A percentile compares a stretch with the other conserved stretches of the same genome.
These are phyloP conservation scores for Monosporascus cannonballus DNA, from an alignment of 2,329 filamentous ascomycete species.

Conservation along the genomic window DNA sequence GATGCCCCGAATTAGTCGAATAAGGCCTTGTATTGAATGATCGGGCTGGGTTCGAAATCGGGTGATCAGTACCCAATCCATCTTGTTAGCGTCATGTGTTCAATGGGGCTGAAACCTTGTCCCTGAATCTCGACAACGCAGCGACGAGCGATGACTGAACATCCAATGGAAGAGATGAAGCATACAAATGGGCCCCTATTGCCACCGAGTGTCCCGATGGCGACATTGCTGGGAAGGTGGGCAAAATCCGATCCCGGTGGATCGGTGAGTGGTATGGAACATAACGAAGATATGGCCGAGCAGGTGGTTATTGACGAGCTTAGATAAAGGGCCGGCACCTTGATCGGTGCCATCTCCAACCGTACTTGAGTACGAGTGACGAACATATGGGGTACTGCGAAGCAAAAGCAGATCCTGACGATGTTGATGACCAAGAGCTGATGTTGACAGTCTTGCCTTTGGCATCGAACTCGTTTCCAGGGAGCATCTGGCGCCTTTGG, in stretches of 20 bases:
- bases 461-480: too few relatives aligned
- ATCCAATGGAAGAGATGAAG: too few relatives aligned
- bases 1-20: constrained; percentile 52
- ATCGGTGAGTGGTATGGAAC: constrained; percentile 49
- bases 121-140: too few relatives aligned
- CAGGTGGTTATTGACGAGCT: constrained; percentile 52
- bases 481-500: too few relatives aligned
- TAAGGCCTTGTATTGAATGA: constrained; percentile 52
- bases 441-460: constrained; percentile 7
- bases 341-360: constrained; percentile 2
- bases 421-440: constrained; percentile 43
- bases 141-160: too few relatives aligned
- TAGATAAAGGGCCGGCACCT: constrained; percentile 41
- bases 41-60: constrained; percentile 34
- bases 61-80: constrained; percentile 31
- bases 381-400: constrained; percentile 26
- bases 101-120: too few relatives aligned
- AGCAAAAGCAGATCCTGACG: constrained; percentile 32
- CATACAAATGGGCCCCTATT: constrained; percentile 31
- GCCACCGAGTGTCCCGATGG: constrained; percentile 42
- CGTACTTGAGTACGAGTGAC: background rate
- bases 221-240: constrained; percentile 35
- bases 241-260: constrained; percentile 33
- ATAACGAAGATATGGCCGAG: constrained; percentile 49
- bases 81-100: constrained; percentile 1